Evolutionary conservation across 106 monocot genomes (phyloP).

Genomic region (Cymbidium sinense): DNA sequence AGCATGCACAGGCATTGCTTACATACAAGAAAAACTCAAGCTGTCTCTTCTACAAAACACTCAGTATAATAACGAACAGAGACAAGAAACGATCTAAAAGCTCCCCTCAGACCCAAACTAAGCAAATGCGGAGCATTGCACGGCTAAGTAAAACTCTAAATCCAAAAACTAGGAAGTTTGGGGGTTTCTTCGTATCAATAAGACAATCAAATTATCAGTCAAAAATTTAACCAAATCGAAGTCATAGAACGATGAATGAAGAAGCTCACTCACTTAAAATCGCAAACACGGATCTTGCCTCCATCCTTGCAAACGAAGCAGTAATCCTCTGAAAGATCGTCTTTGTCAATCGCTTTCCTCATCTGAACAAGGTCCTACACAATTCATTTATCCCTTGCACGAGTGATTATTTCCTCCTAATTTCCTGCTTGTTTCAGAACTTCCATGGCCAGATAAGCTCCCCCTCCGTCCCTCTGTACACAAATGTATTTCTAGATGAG

Average conservation of each 20-base stretch:
- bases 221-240: not conserved
- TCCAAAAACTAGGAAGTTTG: not conserved
- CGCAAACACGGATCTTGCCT: conserved; percentile 30
- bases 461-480: too few relatives aligned
- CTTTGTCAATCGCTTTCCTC: conserved; percentile 5
- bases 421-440: too few relatives aligned
- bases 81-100: not conserved
- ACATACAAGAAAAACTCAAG: not conserved
- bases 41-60: not conserved
- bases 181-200: not conserved
- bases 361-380: too few relatives aligned
- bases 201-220: not conserved
- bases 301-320: conserved; percentile 40
- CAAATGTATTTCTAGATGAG: too few relatives aligned
- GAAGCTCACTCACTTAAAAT: conserved; percentile 22
- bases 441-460: too few relatives aligned
- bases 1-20: not conserved
- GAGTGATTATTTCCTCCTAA: too few relatives aligned
- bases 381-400: too few relatives aligned
- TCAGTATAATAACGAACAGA: not conserved
- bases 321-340: conserved; percentile 32
- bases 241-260: not conserved
- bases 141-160: not conserved
- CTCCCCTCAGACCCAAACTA: not conserved
- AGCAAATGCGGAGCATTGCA: not conserved